Evolutionary conservation across 1,284 basidiomycete species (phyloP), one percentile per base, ranked within the genome.

Genomic region (Singerocomus rubriflavus): DNA sequence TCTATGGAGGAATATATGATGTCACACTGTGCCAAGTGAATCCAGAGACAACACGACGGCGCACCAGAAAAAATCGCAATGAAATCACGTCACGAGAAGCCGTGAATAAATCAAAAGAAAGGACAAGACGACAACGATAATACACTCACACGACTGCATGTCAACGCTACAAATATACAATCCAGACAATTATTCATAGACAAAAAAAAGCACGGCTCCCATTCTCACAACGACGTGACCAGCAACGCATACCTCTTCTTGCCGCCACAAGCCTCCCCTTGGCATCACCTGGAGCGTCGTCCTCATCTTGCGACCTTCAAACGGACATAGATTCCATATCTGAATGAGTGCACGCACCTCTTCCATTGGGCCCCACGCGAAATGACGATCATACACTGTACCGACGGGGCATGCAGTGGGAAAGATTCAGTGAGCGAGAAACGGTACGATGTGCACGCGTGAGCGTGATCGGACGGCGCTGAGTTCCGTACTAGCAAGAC

Each of bases 301-400:
- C 9, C 51, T 52, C 40, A 71, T 49, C 45, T 67, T 66, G 35
- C 64, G 61, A 31, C 67, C 55, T 47, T 69, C 65, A 11, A 66
- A 61, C 6, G 64, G 67, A 44, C 65, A 58, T 45, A 66, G 54
- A 29, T 70, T 69, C 66, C 66, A 68, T 13, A 70, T 53, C 16
- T 50, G 44, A 6, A 69, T 41, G 21, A 68, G 56, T 6, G 65
- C 61, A 41, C 53, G 52, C 25, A 68, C 63, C 31, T 68, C 61
- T 2, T 68, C 54, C 5, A 45, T n/a, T 1, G 56, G 54, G 31
- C 27, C 57, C 35, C 58, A 56, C 26, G 42, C 44, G 32, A 69
- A 70, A 17, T 10, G 41, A 0, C 48, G 12, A 43, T 69, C 57
- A 37, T 69, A 70, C 4, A 50, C 40, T 16, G 44, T 40, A 9